These are phyloP conservation scores for Closterium sp. DNA, from an alignment of 139 green algal species.

Conservation along the genomic window DNA sequence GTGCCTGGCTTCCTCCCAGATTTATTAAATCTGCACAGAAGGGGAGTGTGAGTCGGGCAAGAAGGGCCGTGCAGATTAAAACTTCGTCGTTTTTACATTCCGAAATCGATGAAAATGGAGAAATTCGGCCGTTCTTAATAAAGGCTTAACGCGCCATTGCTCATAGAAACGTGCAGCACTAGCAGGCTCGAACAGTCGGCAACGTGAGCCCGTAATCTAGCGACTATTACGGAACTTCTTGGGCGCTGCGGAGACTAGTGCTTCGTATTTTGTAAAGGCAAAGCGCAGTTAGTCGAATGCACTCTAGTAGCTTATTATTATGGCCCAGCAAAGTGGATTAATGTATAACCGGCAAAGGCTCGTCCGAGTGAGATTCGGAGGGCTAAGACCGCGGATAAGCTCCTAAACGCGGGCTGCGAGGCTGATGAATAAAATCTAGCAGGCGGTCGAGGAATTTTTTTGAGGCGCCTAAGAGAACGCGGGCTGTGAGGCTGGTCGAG, in stretches of 20 bases:
- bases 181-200: background rate
- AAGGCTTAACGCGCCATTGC: background rate
- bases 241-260: too few relatives aligned
- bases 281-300: background rate
- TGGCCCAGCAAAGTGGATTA: too few relatives aligned
- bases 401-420: background rate
- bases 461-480: too few relatives aligned
- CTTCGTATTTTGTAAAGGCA: background rate
- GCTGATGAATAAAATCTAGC: background rate
- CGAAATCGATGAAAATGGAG: background rate
- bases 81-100: background rate
- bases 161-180: too few relatives aligned
- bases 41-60: background rate
- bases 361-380: too few relatives aligned
- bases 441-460: too few relatives aligned
- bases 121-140: background rate
- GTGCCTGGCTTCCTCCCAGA: background rate
- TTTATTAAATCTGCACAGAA: background rate
- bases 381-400: background rate
- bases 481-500: too few relatives aligned
- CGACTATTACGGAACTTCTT: too few relatives aligned
- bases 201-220: too few relatives aligned
- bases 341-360: too few relatives aligned
- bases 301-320: background rate
- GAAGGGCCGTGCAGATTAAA: background rate